Conservation (phyloP, 2,329 filamentous ascomycete species). For the Cadophora luteo-olivacea region DNA sequence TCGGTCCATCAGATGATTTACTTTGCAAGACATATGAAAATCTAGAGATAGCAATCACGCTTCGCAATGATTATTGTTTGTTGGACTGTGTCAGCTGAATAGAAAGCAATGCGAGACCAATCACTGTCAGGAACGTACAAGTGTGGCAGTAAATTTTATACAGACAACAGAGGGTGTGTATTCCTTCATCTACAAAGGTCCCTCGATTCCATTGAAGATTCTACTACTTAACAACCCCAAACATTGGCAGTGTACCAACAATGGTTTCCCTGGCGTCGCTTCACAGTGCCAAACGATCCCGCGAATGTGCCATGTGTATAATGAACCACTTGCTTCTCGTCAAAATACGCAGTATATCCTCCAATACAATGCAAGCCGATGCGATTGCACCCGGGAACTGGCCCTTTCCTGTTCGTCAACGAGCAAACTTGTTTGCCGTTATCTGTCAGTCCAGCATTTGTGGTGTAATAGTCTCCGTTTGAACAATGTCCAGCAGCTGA, state of each 20-base stretch:
- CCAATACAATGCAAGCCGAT: neutral
- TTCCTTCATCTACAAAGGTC: too few species aligned
- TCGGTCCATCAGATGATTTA: too few species aligned
- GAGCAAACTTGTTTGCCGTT: slow-evolving; percentile 3
- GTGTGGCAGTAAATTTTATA: too few species aligned
- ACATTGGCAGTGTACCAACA: slow-evolving; percentile 1
- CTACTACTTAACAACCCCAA: neutral
- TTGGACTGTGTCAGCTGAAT: too few species aligned
- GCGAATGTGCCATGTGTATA: neutral
- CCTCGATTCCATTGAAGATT: too few species aligned
- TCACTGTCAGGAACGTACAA: too few species aligned
- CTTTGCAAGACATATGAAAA: too few species aligned
- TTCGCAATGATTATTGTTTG: too few species aligned
- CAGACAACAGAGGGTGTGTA: too few species aligned
- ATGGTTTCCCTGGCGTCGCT: neutral
- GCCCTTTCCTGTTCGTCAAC: slow-evolving; percentile 3
- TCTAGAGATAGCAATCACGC: too few species aligned
- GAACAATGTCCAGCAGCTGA: neutral
- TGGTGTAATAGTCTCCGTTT: neutral
- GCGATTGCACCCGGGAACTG: neutral
- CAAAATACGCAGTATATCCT: slow-evolving; percentile 1
- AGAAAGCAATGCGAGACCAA: too few species aligned
- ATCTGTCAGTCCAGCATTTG: neutral
- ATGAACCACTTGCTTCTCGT: neutral
- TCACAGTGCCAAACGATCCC: neutral